These are phyloP conservation scores for Apostasia shenzhenica DNA, from an alignment of 106 monocot species.

Conservation along the genomic window DNA sequence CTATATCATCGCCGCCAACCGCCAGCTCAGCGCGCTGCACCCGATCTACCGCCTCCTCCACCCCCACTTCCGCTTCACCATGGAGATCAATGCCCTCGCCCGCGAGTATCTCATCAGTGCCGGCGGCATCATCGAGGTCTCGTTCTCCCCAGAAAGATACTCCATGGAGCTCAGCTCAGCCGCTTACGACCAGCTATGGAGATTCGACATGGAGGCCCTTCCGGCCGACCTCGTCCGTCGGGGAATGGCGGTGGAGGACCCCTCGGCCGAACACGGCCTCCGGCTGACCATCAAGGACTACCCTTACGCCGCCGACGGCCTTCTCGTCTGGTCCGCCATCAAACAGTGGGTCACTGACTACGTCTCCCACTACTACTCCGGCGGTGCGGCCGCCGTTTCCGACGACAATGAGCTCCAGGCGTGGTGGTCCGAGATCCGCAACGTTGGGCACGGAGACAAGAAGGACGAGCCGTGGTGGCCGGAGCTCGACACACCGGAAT, in stretches of 20 bases:
- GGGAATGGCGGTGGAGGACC: slow-evolving; percentile 77
- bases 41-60: slow-evolving; percentile 50
- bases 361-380: slow-evolving; percentile 36
- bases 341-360: slow-evolving; percentile 59
- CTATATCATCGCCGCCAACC: slow-evolving; percentile 58
- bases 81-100: slow-evolving; percentile 78
- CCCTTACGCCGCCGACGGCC: slow-evolving; percentile 66
- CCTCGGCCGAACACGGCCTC: slow-evolving; percentile 28
- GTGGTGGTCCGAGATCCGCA: slow-evolving; percentile 62
- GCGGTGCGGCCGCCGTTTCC: slow-evolving; percentile 5
- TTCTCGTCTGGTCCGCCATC: slow-evolving; percentile 69
- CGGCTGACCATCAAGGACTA: slow-evolving; percentile 63
- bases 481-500: slow-evolving; percentile 10
- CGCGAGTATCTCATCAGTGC: slow-evolving; percentile 42
- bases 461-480: slow-evolving; percentile 89
- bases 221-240: slow-evolving; percentile 65
- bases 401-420: slow-evolving; percentile 59
- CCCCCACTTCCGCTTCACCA: slow-evolving; percentile 73
- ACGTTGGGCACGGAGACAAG: slow-evolving; percentile 72
- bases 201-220: slow-evolving; percentile 62
- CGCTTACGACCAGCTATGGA: slow-evolving; percentile 50
- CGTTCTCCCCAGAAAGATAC: slow-evolving; percentile 42
- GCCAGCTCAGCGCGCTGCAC: slow-evolving; percentile 71
- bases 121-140: slow-evolving; percentile 54
- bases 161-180: slow-evolving; percentile 56